These are phyloP conservation scores for Calonectria leucothoes DNA, from an alignment of 2,329 filamentous ascomycete genomes.

Conservation along the genomic window DNA sequence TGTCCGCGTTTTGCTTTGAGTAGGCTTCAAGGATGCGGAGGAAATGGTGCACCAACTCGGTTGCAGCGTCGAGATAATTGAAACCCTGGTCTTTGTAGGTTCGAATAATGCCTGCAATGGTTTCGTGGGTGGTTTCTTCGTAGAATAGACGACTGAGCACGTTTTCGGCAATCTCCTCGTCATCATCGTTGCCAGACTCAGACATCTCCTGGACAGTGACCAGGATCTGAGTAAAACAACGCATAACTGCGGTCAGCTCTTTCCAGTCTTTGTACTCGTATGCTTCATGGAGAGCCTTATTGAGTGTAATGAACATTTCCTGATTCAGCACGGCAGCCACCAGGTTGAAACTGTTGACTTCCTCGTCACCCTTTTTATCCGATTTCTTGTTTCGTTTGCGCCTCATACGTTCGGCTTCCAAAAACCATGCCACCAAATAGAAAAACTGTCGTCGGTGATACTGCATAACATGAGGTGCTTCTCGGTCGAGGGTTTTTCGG, in stretches of 20 bases:
- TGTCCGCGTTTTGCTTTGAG: conserved; percentile 92
- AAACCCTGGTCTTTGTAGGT: conserved; percentile 96
- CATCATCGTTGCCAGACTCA: conserved; percentile 85
- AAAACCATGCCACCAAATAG: conserved; percentile 92
- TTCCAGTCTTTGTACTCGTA: conserved; percentile 89
- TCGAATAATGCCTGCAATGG: conserved; percentile 81
- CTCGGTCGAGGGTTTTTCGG: conserved; percentile 89
- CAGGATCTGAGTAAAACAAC: conserved; percentile 94
- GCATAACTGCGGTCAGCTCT: conserved; percentile 88
- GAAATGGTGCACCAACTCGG: conserved; percentile 92
- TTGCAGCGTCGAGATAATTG: conserved; percentile 91
- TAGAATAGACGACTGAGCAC: conserved; percentile 98
- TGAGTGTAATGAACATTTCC: conserved; percentile 92
- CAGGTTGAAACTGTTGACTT: conserved; percentile 83
- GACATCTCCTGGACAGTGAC: conserved; percentile 94
- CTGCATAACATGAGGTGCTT: conserved; percentile 82
- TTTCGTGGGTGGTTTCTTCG: conserved; percentile 93
- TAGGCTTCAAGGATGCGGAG: conserved; percentile 92
- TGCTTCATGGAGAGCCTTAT: conserved; percentile 81
- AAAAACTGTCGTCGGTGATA: conserved; percentile 89
- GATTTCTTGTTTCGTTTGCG: conserved; percentile 68
- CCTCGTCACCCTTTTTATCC: conserved; percentile 59
- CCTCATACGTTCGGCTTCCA: conserved; percentile 84
- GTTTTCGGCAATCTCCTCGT: conserved; percentile 97
- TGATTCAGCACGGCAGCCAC: conserved; percentile 93